Percentiles rank a stretch among this genome's conserved stretches.
Evolutionary conservation across 352 stramenopile species (phyloP).

Genomic region (Halophytophthora polymorphica): DNA sequence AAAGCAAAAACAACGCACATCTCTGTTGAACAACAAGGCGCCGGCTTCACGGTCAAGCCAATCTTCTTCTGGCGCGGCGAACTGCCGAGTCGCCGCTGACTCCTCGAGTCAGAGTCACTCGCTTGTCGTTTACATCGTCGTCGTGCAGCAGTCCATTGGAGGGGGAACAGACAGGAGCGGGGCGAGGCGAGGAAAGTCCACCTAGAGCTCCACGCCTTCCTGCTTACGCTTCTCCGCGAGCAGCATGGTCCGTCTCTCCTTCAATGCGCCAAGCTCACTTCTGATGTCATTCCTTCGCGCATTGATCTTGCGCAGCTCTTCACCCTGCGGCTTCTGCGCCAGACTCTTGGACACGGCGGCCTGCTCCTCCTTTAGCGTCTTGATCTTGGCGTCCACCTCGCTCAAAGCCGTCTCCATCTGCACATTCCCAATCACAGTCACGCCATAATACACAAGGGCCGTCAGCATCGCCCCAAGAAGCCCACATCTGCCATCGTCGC

Average conservation of each 20-base stretch:
- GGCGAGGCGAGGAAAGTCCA: constrained; percentile 10
- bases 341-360: constrained; percentile 71
- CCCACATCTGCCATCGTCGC: neutral
- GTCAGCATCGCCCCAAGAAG: neutral
- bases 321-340: constrained; percentile 67
- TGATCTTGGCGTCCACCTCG: constrained; percentile 78
- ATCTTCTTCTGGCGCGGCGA: neutral
- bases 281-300: constrained; percentile 79
- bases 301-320: constrained; percentile 82
- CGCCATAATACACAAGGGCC: neutral
- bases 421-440: constrained; percentile 1
- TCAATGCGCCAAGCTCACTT: constrained; percentile 79
- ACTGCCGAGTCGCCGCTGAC: too few species aligned
- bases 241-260: constrained; percentile 78
- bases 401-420: constrained; percentile 80
- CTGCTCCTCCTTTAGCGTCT: constrained; percentile 81
- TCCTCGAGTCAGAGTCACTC: too few species aligned
- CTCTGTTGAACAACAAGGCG: constrained; percentile 33
- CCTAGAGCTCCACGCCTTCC: constrained; percentile 55
- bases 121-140: too few species aligned
- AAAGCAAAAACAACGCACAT: constrained; percentile 20
- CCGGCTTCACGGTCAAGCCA: constrained; percentile 17
- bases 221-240: constrained; percentile 80
- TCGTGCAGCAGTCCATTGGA: constrained; percentile 2
- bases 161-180: neutral